phyloP scores from a whole-genome alignment of 768 basidiomycete genomes.

The Rhodosporidiobolus sp. region DNA sequence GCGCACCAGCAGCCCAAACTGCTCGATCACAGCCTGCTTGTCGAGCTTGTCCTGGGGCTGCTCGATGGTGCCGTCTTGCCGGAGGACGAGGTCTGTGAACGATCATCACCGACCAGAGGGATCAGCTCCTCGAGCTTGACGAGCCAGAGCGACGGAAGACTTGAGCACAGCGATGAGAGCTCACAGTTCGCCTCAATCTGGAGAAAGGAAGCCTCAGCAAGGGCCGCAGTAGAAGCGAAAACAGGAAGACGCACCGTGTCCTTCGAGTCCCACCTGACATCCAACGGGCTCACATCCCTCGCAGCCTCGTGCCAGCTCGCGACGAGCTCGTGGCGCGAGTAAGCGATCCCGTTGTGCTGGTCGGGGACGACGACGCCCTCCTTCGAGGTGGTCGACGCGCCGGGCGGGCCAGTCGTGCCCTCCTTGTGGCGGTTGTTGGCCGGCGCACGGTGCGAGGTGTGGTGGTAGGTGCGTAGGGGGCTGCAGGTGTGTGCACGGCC shows the following conservation, averaged over 20 bases:
- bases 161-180: no score
- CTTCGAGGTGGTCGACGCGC: neutral
- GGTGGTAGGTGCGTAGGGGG: constrained; percentile 19
- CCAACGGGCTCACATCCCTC: constrained; percentile 20
- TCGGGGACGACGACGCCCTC: neutral
- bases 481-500: no score
- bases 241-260: no score
- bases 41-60: constrained; percentile 8
- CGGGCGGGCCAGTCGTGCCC: neutral
- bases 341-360: constrained; percentile 12
- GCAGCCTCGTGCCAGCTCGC: constrained; percentile 23
- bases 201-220: no score
- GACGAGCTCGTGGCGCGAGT: constrained; percentile 22
- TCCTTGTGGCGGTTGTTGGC: neutral
- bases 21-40: constrained; percentile 23
- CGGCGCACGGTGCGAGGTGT: constrained; percentile 18
- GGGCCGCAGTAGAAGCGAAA: no score
- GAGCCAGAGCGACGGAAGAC: neutral
- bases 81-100: constrained; percentile 9
- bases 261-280: constrained; percentile 17
- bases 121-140: neutral
- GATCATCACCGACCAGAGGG: neutral
- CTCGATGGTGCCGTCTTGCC: constrained; percentile 18
- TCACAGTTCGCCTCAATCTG: constrained; percentile 28
- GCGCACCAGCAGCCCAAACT: constrained; percentile 19